Conservation (phyloP, 192 early-diverging fungal species). For the Coemansia guatemalensis region DNA sequence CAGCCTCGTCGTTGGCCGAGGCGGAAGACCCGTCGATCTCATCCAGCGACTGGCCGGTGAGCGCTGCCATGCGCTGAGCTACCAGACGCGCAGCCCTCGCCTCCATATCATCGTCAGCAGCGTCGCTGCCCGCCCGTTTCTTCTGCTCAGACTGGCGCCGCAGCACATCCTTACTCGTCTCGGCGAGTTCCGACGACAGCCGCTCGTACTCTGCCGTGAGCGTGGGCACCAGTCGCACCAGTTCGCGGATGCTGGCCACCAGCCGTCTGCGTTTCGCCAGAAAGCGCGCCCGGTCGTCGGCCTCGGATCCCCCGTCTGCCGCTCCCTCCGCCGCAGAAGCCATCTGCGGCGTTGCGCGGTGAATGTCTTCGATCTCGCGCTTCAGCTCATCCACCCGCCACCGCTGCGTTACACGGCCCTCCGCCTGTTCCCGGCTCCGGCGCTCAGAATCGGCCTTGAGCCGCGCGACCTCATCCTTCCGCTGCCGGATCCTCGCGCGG, state of each 20-base stretch:
- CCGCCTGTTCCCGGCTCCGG: conserved; percentile 29
- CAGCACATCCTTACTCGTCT: conserved; percentile 14
- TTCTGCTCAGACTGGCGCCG: conserved; percentile 4
- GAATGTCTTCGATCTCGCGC: conserved; percentile 42
- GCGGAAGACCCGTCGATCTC: conserved; percentile 9
- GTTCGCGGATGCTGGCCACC: conserved; percentile 28
- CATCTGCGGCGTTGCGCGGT: conserved; percentile 25
- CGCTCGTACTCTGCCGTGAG: conserved; percentile 31
- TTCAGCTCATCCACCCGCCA: conserved; percentile 51
- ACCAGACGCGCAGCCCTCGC: conserved; percentile 43
- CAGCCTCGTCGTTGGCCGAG: conserved; percentile 11
- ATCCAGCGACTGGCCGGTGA: conserved; percentile 39
- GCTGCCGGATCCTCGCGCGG: conserved; percentile 23
- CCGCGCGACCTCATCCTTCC: conserved; percentile 17
- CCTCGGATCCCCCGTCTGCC: neutral
- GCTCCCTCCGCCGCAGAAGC: neutral
- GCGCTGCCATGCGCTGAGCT: conserved; percentile 49
- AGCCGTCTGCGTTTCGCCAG: conserved; percentile 30
- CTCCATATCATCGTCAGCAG: conserved; percentile 29
- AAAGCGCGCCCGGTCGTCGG: conserved; percentile 15
- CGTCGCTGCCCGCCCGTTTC: neutral
- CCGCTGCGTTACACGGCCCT: conserved; percentile 34
- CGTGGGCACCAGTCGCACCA: conserved; percentile 20
- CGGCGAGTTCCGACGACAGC: conserved; percentile 31
- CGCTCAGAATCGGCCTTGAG: conserved; percentile 8